Conservation (phyloP, 2,329 filamentous ascomycete genomes). For the Sarocladium oryzae region DNA sequence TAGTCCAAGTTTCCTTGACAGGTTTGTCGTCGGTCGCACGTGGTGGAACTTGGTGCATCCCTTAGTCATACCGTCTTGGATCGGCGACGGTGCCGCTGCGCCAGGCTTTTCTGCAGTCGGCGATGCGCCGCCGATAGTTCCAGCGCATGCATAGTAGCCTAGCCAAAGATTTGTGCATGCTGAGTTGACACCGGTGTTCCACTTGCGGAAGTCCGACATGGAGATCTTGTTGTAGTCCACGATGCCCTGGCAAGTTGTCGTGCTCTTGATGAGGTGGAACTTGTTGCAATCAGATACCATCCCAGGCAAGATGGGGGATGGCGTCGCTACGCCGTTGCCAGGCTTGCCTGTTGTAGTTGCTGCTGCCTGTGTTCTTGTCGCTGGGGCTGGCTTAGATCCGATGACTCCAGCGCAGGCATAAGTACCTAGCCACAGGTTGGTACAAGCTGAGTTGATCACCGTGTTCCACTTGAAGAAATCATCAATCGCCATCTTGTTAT, state of each 20-base stretch:
- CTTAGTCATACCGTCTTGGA: slow-evolving; percentile 12
- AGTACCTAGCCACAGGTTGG: slow-evolving; percentile 7
- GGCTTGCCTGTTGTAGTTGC: too few species aligned
- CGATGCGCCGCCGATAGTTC: neutral
- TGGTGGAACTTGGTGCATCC: slow-evolving; percentile 16
- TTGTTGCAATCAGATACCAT: neutral
- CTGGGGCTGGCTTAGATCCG: neutral
- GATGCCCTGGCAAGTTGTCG: neutral
- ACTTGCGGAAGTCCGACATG: neutral
- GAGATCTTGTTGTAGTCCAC: neutral
- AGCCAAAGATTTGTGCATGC: too few species aligned
- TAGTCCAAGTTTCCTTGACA: slow-evolving; percentile 11
- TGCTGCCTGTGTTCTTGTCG: neutral
- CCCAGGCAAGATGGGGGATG: neutral
- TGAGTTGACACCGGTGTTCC: too few species aligned
- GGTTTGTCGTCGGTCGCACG: slow-evolving; percentile 7
- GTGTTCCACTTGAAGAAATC: slow-evolving; percentile 13
- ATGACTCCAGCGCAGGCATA: slow-evolving; percentile 10
- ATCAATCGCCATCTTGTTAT: neutral
- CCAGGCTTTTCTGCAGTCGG: neutral
- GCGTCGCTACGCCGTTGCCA: neutral
- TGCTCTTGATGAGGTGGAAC: neutral
- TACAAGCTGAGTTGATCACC: slow-evolving; percentile 2
- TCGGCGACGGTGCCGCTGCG: neutral
- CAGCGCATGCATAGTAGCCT: too few species aligned